These are phyloP conservation scores for Aspergillus asperescens DNA, from an alignment of 495 filamentous ascomycete genomes.

Conservation along the genomic window DNA sequence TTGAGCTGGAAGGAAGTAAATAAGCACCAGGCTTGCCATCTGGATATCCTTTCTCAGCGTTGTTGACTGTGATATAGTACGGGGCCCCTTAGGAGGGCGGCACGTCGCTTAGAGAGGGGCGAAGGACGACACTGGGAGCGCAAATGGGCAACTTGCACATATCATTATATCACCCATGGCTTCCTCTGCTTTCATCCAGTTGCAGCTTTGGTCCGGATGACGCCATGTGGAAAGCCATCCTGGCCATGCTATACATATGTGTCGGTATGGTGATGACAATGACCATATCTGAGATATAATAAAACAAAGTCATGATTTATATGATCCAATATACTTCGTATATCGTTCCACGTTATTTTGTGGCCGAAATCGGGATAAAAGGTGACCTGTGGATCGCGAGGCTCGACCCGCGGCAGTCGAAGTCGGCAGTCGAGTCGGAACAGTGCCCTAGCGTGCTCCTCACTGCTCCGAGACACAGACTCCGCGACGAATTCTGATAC, in stretches of 20 bases:
- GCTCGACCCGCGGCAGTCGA: slow-evolving; percentile 1
- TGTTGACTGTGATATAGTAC: not conserved
- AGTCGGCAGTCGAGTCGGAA: no score
- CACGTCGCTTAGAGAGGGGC: not conserved
- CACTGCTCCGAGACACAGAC: no score
- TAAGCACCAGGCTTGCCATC: not conserved
- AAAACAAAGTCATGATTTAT: not conserved
- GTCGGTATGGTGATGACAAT: not conserved
- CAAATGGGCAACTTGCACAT: no score
- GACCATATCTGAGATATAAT: not conserved
- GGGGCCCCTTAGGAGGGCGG: not conserved
- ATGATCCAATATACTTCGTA: not conserved
- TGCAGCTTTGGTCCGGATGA: not conserved
- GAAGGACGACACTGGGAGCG: no score
- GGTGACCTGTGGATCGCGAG: slow-evolving; percentile 13
- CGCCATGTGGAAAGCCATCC: not conserved
- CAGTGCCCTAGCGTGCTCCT: no score
- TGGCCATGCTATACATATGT: not conserved
- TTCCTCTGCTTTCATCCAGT: not conserved
- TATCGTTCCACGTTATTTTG: not conserved
- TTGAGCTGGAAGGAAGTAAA: slow-evolving; percentile 1
- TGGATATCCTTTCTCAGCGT: not conserved
- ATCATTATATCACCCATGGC: no score
- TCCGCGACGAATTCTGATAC: no score
- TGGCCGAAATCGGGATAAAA: no score